Conservation (phyloP, 2,329 filamentous ascomycete species). For the Balansia obtecta region DNA sequence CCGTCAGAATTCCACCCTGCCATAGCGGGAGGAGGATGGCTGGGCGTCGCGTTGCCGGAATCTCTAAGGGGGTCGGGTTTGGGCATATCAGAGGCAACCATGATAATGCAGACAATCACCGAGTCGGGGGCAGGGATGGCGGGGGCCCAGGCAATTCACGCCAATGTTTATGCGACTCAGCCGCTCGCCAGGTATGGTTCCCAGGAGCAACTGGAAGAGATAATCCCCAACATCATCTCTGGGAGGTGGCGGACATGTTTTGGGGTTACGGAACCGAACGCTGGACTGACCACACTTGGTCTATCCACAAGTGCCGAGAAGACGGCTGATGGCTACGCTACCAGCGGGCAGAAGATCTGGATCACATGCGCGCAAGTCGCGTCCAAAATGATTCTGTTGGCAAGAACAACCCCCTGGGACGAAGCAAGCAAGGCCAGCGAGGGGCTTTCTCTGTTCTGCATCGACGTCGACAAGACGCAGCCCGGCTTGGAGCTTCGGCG, state of each 20-base stretch:
- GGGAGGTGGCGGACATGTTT: slow-evolving; percentile 66
- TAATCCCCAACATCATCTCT: slow-evolving; percentile 58
- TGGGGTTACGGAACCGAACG: slow-evolving; percentile 74
- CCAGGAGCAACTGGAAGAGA: slow-evolving; percentile 46
- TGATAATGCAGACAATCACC: slow-evolving; percentile 77
- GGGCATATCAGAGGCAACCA: slow-evolving; percentile 69
- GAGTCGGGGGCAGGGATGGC: slow-evolving; percentile 74
- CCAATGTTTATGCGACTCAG: slow-evolving; percentile 65
- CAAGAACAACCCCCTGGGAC: slow-evolving; percentile 59
- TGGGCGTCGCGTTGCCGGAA: slow-evolving; percentile 69
- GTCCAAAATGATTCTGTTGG: slow-evolving; percentile 70
- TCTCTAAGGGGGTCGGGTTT: slow-evolving; percentile 61
- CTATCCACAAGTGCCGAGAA: slow-evolving; percentile 50
- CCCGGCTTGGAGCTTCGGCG: slow-evolving; percentile 52
- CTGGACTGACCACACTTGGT: slow-evolving; percentile 65
- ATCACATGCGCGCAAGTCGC: slow-evolving; percentile 78
- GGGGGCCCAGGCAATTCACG: slow-evolving; percentile 49
- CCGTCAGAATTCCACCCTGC: slow-evolving; percentile 66
- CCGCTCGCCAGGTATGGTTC: slow-evolving; percentile 62
- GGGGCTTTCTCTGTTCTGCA: slow-evolving; percentile 69
- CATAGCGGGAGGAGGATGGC: slow-evolving; percentile 63
- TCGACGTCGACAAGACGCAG: slow-evolving; percentile 49
- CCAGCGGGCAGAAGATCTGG: slow-evolving; percentile 80
- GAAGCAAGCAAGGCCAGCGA: slow-evolving; percentile 58
- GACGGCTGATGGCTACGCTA: slow-evolving; percentile 45